Conservation (phyloP, 2,329 filamentous ascomycete genomes). For the Neonectria sp. region DNA sequence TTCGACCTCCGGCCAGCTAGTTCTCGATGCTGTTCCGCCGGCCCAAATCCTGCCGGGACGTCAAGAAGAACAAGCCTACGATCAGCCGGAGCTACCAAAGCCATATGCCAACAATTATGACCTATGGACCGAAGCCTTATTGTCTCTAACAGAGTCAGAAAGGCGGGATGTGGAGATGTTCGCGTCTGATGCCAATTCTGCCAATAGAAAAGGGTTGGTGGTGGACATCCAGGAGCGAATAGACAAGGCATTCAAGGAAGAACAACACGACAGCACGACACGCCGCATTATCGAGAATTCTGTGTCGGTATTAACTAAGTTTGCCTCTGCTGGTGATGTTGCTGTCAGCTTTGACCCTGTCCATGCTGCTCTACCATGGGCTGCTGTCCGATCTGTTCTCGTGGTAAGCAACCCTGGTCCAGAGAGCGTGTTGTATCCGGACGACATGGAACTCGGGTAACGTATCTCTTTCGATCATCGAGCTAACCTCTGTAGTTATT, state of each 20-base stretch:
- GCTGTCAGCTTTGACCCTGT: constrained; percentile 18
- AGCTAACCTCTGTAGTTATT: neutral
- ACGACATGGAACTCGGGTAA: neutral
- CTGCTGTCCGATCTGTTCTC: constrained; percentile 17
- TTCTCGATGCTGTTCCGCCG: neutral
- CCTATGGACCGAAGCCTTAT: neutral
- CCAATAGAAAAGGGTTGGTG: neutral
- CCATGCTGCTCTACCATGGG: constrained; percentile 24
- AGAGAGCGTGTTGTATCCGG: too few species aligned
- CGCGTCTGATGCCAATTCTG: neutral
- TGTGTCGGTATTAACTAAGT: neutral
- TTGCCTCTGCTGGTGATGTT: constrained; percentile 15
- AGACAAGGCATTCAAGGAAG: neutral
- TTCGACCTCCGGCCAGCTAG: neutral
- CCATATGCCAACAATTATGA: neutral
- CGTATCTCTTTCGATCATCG: neutral
- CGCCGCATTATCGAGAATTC: neutral
- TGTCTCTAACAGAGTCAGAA: neutral
- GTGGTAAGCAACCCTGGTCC: neutral
- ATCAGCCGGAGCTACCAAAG: neutral
- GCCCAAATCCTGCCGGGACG: neutral
- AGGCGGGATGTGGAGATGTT: neutral
- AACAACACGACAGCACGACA: neutral
- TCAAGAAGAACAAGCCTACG: neutral
- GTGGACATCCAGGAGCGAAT: neutral